These are phyloP conservation scores for Boletellus ananiceps DNA, from an alignment of 768 basidiomycete genomes.

Conservation along the genomic window DNA sequence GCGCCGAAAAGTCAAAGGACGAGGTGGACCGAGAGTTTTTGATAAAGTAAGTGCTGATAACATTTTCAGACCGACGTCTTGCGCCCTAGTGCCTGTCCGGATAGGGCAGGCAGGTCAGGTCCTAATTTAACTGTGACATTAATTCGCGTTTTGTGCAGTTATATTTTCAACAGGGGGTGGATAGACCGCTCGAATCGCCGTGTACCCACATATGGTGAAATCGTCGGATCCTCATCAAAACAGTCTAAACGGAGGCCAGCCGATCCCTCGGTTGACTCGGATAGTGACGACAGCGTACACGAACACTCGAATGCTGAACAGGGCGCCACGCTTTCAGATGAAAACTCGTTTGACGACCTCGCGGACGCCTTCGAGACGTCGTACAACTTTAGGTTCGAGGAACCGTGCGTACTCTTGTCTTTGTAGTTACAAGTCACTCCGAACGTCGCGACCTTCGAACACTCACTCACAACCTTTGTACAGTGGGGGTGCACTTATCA, in stretches of 20 bases:
- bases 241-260: constrained; percentile 19
- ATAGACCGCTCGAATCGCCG: constrained; percentile 72
- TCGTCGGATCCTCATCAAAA: constrained; percentile 45
- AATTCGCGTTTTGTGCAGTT: constrained; percentile 45
- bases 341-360: constrained; percentile 84
- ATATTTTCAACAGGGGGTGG: constrained; percentile 97
- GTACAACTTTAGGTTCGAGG: constrained; percentile 98
- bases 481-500: constrained; percentile 63
- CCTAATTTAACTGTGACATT: too few relatives aligned
- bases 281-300: constrained; percentile 12
- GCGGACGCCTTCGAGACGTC: constrained; percentile 91
- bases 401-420: constrained; percentile 60
- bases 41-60: constrained; percentile 60
- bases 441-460: not conserved
- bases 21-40: constrained; percentile 84
- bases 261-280: constrained; percentile 13
- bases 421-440: not conserved
- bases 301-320: constrained; percentile 15
- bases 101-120: not conserved
- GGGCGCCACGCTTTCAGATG: constrained; percentile 43
- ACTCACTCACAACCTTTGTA: not conserved
- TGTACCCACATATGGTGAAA: constrained; percentile 82
- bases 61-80: too few relatives aligned
- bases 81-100: not conserved
- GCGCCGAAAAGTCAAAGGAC: constrained; percentile 40